A percentile compares a stretch with the other conserved stretches of the same genome.
Conservation (phyloP, 345 rosid species). For the Arabidopsis arenosa region DNA sequence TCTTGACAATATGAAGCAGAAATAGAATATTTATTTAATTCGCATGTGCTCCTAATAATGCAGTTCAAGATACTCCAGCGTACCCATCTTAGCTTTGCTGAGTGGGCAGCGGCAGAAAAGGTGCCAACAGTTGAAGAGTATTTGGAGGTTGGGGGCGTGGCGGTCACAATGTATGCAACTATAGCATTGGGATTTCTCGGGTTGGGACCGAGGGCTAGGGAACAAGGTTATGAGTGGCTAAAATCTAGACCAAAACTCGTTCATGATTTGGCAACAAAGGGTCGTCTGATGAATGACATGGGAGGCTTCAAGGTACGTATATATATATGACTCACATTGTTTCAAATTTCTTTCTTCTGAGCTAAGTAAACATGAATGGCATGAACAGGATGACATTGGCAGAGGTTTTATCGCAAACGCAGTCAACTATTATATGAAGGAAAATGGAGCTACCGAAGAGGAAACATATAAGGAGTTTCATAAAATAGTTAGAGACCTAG, state of each 20-base stretch:
- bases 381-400: not conserved
- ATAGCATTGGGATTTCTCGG: not conserved
- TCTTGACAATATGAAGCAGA: too few relatives aligned
- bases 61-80: not conserved
- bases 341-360: not conserved
- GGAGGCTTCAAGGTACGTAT: not conserved
- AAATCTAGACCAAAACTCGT: not conserved
- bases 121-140: constrained; percentile 15
- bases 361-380: not conserved
- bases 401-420: not conserved
- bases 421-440: not conserved
- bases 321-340: not conserved
- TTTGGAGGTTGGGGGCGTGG: not conserved
- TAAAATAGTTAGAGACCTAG: not conserved
- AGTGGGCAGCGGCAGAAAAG: not conserved
- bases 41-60: not conserved
- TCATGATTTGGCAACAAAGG: not conserved
- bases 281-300: not conserved
- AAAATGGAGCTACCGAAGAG: not conserved
- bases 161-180: not conserved
- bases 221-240: not conserved
- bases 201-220: not conserved
- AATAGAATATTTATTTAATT: too few relatives aligned
- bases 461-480: not conserved
- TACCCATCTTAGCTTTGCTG: not conserved